Base-by-base conservation (phyloP, 352 stramenopile species). In the Phytopythium ostracodes region DNA sequence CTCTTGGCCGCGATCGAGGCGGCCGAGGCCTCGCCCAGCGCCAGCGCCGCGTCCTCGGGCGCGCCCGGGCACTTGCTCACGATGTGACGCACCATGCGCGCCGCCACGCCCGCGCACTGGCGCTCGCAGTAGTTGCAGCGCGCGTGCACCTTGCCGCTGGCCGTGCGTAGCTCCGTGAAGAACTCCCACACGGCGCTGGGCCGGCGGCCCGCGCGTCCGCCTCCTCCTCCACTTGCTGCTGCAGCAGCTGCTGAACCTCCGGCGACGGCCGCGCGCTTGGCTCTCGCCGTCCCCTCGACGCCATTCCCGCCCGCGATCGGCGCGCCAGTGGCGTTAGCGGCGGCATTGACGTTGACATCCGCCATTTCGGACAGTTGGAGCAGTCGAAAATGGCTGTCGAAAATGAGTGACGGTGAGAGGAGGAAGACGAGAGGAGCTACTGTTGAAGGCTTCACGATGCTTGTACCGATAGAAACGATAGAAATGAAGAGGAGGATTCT, bases 41-140 rank as follows among this genome's bases (percentile, higher is more conserved):
- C 59, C 22, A 71, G 54, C 14, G 64, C 50, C 15, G 72, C 74
- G 17, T 68, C 54, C 14, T 62, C 51, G 0, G 78, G 67, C 17
- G 73, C 74, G 17, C 50, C 42, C n/a, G 64, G 63, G 47, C 78
- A 85, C 67, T 82, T 84, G 57, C 17, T 62, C 29, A 75, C 31
- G n/a, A 88, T 58, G 64, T 88, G 78, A 9, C 51, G 49, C n/a
- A 59, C 59, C 78, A 88, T 84, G 43, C 78, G 78, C 40, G 73
- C 44, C 25, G 78, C 78, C 46, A 86, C 78, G 18, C 73, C 78
- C 22, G 74, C 76, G 63, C 72, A 80, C 27, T 66, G 72, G 11
- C 68, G 69, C 33, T 36, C 65, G 49, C 78, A 88, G 49, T 82
- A 88, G 56, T 72, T 68, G 57, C 78, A 88, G 35, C 64, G 56